Evolutionary conservation across 352 stramenopile species (phyloP).

Genomic region (Phytophthora gonapodyides): DNA sequence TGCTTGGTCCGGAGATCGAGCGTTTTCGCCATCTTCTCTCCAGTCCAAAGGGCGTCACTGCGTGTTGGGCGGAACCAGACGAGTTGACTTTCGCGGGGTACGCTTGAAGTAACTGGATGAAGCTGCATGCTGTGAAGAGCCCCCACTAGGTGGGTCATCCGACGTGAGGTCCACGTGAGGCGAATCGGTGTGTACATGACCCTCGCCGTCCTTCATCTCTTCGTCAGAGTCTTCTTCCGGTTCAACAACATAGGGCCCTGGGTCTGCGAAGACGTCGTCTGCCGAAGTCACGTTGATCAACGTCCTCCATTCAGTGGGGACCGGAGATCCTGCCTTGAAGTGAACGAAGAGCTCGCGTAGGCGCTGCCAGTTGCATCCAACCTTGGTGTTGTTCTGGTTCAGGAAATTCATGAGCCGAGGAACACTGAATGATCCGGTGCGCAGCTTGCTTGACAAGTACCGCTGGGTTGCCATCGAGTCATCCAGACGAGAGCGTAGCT

Average conservation of each 20-base stretch:
- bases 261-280: not conserved
- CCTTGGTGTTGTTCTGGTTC: not conserved
- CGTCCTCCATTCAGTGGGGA: not conserved
- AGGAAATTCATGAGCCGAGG: not conserved
- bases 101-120: not conserved
- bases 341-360: not conserved
- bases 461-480: not conserved
- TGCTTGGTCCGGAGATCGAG: not conserved
- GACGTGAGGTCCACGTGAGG: not conserved
- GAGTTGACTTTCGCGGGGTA: not conserved
- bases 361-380: not conserved
- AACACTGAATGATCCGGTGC: no score
- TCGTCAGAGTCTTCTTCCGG: not conserved
- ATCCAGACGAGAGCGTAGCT: not conserved
- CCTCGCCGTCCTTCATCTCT: not conserved
- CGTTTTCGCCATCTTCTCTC: no score
- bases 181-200: no score
- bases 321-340: not conserved
- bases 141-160: not conserved
- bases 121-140: accelerated
- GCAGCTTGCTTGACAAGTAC: not conserved
- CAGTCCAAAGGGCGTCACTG: not conserved
- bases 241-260: not conserved
- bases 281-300: not conserved
- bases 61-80: not conserved